Evolutionary conservation across 208 protist genomes (phyloP), one percentile per base, ranked within the genome.

Genomic region (Leishmania martiniquensis): DNA sequence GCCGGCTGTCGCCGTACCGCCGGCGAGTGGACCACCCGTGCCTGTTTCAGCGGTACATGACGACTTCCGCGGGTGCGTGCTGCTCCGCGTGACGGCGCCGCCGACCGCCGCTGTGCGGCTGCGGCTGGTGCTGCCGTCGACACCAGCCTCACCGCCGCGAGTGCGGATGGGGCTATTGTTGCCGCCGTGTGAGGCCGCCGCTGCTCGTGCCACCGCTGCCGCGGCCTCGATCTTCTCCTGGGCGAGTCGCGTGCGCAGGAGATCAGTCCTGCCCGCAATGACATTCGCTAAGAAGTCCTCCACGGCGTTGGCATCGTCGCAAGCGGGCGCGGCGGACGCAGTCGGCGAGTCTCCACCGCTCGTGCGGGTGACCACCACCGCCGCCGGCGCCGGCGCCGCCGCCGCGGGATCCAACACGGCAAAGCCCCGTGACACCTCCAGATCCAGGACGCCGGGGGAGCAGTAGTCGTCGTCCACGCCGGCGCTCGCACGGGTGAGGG

Each of bases 241-340:
- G 20, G 85, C 87, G 49, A 93, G 78, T 57, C 89, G 81, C 72
- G 90, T 85, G 15, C 91, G 76, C 6, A 95, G 79, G 49, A 88
- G 73, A 20, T 91, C 85, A 20, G 90, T 88, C 55, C 89, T 88
- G 15, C 93, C 93, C 13, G 81, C 85, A 49, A 95, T 93, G 60
- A 94, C 86, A 65, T 84, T 77, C 17, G 90, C 70, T n/a, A 96
- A 76, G 70, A 96, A 96, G 42, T 89, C 84, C 39, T 82, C 84
- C 2, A 93, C 89, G 2, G 63, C 89, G 60, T 87, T 84, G 47
- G 89, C 72, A 34, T 76, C 68, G 15, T 57, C 55, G 37, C 44
- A 17, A 5, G 12, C 5, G 44, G 32, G 25, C 7, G 72, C 47
- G 22, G 32, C 15, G 34, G 47, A 29, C 20, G 7, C n/a, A 7